Conservation (phyloP, 257 asterid species). For the Solanum sejunctum region DNA sequence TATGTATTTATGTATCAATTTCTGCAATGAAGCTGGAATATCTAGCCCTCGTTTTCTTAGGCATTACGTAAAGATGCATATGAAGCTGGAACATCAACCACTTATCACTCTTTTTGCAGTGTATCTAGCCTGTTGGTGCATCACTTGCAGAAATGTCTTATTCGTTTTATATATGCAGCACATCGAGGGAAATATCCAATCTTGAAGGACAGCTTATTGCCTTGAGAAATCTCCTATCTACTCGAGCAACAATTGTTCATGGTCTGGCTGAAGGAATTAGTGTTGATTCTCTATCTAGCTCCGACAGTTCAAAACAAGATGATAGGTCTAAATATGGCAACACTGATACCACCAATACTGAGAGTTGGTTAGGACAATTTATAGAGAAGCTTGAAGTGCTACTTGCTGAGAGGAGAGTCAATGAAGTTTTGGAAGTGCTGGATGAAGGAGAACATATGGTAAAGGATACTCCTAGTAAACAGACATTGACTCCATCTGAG, state of each 20-base stretch:
- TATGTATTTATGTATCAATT: no score
- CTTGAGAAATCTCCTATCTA: conserved; percentile 54
- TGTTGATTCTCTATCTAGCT: conserved; percentile 35
- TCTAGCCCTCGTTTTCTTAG: background rate
- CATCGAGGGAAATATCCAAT: conserved; percentile 81
- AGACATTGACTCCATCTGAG: conserved; percentile 24
- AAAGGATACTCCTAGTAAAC: conserved; percentile 18
- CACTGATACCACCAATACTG: conserved; percentile 35
- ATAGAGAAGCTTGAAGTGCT: conserved; percentile 58
- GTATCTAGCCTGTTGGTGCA: conserved; percentile 2
- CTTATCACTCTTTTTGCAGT: conserved; percentile 1
- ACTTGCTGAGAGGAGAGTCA: conserved; percentile 70
- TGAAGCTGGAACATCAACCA: background rate
- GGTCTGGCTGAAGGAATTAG: conserved; percentile 63
- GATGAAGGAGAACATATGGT: conserved; percentile 58
- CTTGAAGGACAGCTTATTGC: conserved; percentile 91
- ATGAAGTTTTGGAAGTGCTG: conserved; percentile 56
- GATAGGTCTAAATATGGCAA: conserved; percentile 22
- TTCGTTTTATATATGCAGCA: conserved; percentile 35
- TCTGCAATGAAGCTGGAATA: no score
- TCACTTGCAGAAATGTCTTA: conserved; percentile 1
- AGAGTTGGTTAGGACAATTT: conserved; percentile 51
- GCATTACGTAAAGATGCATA: background rate
- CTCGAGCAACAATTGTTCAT: conserved; percentile 61
- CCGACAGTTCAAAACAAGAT: conserved; percentile 17